Evolutionary conservation across 305 asterid species (phyloP), one percentile per base, ranked within the genome.

Genomic region (Fraxinus xanthoxyloides): DNA sequence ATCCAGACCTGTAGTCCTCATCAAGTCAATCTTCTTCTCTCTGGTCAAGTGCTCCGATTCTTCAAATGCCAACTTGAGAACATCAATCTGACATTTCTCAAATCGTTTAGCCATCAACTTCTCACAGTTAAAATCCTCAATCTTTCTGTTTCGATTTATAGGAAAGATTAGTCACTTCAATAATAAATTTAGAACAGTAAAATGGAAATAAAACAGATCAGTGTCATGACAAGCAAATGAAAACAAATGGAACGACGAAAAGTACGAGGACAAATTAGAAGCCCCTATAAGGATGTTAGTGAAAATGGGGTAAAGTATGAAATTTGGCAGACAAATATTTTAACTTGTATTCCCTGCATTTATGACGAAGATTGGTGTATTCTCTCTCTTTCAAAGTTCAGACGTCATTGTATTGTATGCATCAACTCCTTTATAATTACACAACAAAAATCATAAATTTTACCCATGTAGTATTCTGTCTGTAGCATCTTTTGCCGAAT

Each of bases 51-150:
- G 34, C 35, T 24, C 35, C 0, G 75, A 35, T 17, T 43, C 76
- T 21, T 46, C 61, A 24, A 81, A 81, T 17, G 84, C 81, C 48
- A 35, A 24, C 43, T 76, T 40, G 28, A 81, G 81, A 63, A 48
- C 30, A 9, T 76, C 84, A 12, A 19, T 65, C 59, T 81, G 84
- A 46, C 24, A 31, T 30, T 65, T 77, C 15, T 76, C 80, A 30
- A 81, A 76, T 15, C 77, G 72, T 31, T 67, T 81, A 21, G 80
- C 80, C 84, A 81, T 80, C 30, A 5, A 2, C 2, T 67, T 67
- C 73, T 26, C 35, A 24, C 73, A 1, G n/a, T 21, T 24, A 10
- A 28, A 26, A 67, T 5, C 73, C 36, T 67, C 21, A 28, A 40
- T 26, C 73, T 26, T 67, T 1, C 73, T 3, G 34, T 21, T 67